Evolutionary conservation across 2,329 filamentous ascomycete genomes (phyloP).

Genomic region (Dactylellina parvicollis): DNA sequence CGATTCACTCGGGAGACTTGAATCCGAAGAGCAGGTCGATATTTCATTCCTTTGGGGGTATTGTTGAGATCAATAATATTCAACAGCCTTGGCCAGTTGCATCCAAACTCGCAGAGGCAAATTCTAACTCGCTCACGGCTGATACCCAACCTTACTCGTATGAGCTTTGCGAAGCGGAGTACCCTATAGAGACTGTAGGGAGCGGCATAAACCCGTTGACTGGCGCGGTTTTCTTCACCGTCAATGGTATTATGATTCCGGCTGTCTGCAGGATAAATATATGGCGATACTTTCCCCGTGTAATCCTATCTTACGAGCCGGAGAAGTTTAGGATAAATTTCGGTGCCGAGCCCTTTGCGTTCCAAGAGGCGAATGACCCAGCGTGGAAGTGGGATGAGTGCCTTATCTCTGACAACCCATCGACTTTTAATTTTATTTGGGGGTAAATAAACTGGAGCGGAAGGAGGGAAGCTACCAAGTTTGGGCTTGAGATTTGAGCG

Average conservation of each 20-base stretch:
- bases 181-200: conserved; percentile 4
- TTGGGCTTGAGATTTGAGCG: too few species aligned
- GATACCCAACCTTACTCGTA: not conserved
- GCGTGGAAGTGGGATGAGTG: conserved; percentile 15
- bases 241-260: conserved; percentile 9
- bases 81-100: too few species aligned
- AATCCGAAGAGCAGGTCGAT: too few species aligned
- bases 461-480: too few species aligned
- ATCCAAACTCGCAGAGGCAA: too few species aligned
- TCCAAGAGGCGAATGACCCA: conserved; percentile 17
- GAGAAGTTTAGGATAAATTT: conserved; percentile 13
- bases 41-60: too few species aligned
- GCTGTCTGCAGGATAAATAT: not conserved
- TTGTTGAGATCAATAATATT: too few species aligned
- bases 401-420: too few species aligned
- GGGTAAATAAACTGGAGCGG: too few species aligned
- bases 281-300: conserved; percentile 5
- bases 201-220: conserved; percentile 23
- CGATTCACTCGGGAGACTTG: too few species aligned
- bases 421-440: too few species aligned
- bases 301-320: not conserved
- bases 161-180: not conserved
- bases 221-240: conserved; percentile 11
- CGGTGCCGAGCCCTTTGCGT: conserved; percentile 13
- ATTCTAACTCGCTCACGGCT: not conserved